Percentiles rank a stretch among this genome's conserved stretches.
Evolutionary conservation across 2,329 filamentous ascomycete species (phyloP).

Genomic region (Ascocoryne sarcoides): DNA sequence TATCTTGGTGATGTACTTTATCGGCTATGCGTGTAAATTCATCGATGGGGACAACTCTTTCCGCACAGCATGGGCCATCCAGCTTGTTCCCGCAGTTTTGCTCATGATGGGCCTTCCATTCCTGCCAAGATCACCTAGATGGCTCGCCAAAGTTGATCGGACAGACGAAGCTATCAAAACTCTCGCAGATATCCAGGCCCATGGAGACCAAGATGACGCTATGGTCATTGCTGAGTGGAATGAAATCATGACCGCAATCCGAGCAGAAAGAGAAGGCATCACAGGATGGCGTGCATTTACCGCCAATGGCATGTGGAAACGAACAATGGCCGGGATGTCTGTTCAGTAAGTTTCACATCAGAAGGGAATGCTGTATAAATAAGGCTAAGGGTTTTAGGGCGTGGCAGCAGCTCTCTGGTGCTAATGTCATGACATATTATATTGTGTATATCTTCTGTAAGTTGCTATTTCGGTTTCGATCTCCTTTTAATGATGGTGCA

Average conservation of each 20-base stretch:
- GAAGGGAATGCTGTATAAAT: not conserved
- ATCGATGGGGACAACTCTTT: slow-evolving; percentile 38
- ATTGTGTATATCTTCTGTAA: slow-evolving; percentile 31
- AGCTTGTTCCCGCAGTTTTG: slow-evolving; percentile 36
- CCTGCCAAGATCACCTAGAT: slow-evolving; percentile 40
- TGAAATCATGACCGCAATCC: slow-evolving; percentile 33
- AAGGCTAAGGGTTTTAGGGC: not conserved
- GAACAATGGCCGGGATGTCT: slow-evolving; percentile 1
- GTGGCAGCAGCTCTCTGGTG: slow-evolving; percentile 1
- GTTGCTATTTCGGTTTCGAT: no score
- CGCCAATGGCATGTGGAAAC: slow-evolving; percentile 5
- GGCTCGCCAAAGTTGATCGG: slow-evolving; percentile 39
- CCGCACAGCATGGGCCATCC: slow-evolving; percentile 41
- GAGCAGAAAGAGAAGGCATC: slow-evolving; percentile 1
- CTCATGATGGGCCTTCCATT: slow-evolving; percentile 35
- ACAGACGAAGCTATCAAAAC: slow-evolving; percentile 29
- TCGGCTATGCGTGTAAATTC: slow-evolving; percentile 38
- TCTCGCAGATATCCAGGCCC: slow-evolving; percentile 47
- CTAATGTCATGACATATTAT: slow-evolving; percentile 25
- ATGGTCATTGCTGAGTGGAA: slow-evolving; percentile 48
- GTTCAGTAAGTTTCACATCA: not conserved
- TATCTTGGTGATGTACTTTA: slow-evolving; percentile 40
- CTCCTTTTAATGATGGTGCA: no score
- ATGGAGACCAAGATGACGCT: slow-evolving; percentile 43
- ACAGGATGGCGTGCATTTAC: slow-evolving; percentile 32